These are phyloP conservation scores for Termitomyces titanicus DNA, from an alignment of 768 basidiomycete species.

Conservation along the genomic window DNA sequence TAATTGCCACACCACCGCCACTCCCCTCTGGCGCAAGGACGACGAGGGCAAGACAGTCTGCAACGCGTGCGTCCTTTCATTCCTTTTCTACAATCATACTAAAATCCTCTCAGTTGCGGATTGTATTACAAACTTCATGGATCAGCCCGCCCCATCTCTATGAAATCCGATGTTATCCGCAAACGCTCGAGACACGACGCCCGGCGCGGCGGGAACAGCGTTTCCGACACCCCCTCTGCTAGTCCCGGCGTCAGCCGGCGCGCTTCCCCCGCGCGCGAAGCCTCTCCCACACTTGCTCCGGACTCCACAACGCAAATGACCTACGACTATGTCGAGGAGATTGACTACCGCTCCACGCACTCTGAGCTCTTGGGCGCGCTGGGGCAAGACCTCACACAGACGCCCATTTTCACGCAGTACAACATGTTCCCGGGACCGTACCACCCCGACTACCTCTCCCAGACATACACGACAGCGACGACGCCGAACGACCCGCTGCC, in stretches of 20 bases:
- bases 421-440: slow-evolving; percentile 66
- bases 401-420: slow-evolving; percentile 28
- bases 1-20: slow-evolving; percentile 87
- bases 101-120: slow-evolving; percentile 53
- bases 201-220: slow-evolving; percentile 48
- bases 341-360: slow-evolving; percentile 34
- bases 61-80: slow-evolving; percentile 69
- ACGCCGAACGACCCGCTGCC: slow-evolving; percentile 49
- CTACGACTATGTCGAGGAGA: slow-evolving; percentile 48
- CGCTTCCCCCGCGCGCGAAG: slow-evolving; percentile 60
- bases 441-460: slow-evolving; percentile 66
- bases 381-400: slow-evolving; percentile 26
- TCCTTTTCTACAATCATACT: slow-evolving; percentile 3
- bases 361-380: slow-evolving; percentile 53
- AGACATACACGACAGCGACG: slow-evolving; percentile 40
- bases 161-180: slow-evolving; percentile 89
- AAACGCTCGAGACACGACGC: slow-evolving; percentile 84
- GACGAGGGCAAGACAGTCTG: slow-evolving; percentile 90
- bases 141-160: slow-evolving; percentile 80
- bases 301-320: slow-evolving; percentile 63
- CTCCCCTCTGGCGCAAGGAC: slow-evolving; percentile 87
- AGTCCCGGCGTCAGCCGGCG: slow-evolving; percentile 74
- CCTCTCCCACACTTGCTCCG: slow-evolving; percentile 64
- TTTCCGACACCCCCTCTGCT: slow-evolving; percentile 69
- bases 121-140: slow-evolving; percentile 86